A percentile compares a stretch with the other conserved stretches of the same genome.
Conservation (phyloP, 352 stramenopile genomes). For the Thalassiosira ordinaria region DNA sequence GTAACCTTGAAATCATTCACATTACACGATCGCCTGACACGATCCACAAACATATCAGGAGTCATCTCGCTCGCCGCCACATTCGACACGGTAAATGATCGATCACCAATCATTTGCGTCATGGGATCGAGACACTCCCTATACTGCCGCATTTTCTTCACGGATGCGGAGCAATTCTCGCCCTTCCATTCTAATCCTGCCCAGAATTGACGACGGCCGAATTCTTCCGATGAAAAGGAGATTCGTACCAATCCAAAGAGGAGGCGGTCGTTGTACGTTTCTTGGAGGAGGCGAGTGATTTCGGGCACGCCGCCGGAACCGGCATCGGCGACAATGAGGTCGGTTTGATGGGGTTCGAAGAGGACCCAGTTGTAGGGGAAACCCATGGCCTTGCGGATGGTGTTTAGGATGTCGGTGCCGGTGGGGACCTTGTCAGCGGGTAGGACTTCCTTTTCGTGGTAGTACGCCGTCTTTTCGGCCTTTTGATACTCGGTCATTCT, state of each 20-base stretch:
- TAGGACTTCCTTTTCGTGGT: conserved; percentile 26
- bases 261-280: conserved; percentile 33
- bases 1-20: conserved; percentile 31
- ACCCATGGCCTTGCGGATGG: conserved; percentile 29
- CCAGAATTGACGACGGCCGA: conserved; percentile 35
- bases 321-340: conserved; percentile 39
- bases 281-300: conserved; percentile 35
- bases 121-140: conserved; percentile 16
- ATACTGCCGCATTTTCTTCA: conserved; percentile 24
- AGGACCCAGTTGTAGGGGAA: conserved; percentile 48
- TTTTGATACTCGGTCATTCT: background rate
- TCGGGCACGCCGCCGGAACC: conserved; percentile 41
- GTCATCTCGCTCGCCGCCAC: conserved; percentile 25
- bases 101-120: conserved; percentile 38
- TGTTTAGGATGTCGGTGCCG: conserved; percentile 14
- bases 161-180: conserved; percentile 26
- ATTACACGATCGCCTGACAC: conserved; percentile 40
- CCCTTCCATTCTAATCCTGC: conserved; percentile 40
- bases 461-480: conserved; percentile 29
- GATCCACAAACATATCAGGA: conserved; percentile 25
- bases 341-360: conserved; percentile 25
- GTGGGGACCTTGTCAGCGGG: conserved; percentile 18
- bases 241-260: conserved; percentile 40
- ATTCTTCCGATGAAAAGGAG: conserved; percentile 19
- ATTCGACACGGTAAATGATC: conserved; percentile 36